Evolutionary conservation across 352 stramenopile genomes (phyloP).

Genomic region (Phytophthora sojae): DNA sequence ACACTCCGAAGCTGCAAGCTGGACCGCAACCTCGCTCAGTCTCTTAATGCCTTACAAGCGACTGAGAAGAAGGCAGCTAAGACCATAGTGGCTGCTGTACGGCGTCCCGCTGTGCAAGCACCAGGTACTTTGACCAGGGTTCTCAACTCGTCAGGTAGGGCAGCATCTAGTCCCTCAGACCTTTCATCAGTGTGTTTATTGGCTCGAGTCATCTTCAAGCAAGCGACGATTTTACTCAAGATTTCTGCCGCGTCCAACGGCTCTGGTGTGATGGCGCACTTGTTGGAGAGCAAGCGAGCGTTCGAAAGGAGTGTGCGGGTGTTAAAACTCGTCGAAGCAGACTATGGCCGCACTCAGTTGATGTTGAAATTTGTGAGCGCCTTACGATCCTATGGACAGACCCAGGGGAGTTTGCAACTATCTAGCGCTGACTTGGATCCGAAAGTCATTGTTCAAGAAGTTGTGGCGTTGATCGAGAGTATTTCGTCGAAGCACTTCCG

Average conservation of each 20-base stretch:
- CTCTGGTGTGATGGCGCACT: conserved; percentile 4
- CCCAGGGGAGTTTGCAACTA: neutral
- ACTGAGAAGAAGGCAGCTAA: conserved; percentile 35
- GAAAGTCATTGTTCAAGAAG: conserved; percentile 30
- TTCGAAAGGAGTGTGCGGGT: conserved; percentile 32
- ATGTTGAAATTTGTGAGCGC: conserved; percentile 24
- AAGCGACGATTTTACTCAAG: conserved; percentile 33
- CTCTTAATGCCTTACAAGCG: conserved; percentile 18
- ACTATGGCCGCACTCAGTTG: conserved; percentile 24
- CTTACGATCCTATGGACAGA: conserved; percentile 16
- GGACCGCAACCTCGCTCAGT: conserved; percentile 15
- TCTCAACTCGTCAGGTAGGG: neutral
- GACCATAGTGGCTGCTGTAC: conserved; percentile 21
- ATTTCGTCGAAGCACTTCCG: conserved; percentile 5
- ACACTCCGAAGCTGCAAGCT: conserved; percentile 41
- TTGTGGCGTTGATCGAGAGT: conserved; percentile 15
- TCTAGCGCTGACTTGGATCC: conserved; percentile 4
- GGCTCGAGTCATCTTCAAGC: conserved; percentile 46
- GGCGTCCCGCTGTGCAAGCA: conserved; percentile 9
- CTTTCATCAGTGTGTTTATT: conserved; percentile 36
- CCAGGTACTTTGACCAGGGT: conserved; percentile 1
- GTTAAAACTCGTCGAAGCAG: conserved; percentile 22
- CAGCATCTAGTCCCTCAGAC: conserved; percentile 12
- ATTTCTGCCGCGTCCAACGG: conserved; percentile 10
- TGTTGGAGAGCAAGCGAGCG: conserved; percentile 24